Evolutionary conservation across 2,329 filamentous ascomycete species (phyloP).

Genomic region (Fusarium sp.): DNA sequence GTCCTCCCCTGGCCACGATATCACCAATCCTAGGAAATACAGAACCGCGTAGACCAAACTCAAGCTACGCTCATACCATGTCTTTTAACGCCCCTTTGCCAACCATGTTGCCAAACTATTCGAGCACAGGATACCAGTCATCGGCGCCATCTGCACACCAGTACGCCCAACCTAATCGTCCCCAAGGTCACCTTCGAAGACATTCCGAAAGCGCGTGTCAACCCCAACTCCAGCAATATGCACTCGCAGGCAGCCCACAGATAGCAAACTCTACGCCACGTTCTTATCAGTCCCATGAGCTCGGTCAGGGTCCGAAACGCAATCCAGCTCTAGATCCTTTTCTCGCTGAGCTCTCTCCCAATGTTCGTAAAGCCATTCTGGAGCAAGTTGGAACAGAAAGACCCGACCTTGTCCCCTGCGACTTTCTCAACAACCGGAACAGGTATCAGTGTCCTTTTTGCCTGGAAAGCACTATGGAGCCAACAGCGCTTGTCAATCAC

Average conservation of each 20-base stretch:
- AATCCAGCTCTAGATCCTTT: background rate
- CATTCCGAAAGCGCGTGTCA: background rate
- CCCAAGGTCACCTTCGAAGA: background rate
- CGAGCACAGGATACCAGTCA: background rate
- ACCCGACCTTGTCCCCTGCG: background rate
- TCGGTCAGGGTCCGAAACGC: background rate
- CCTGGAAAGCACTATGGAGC: background rate
- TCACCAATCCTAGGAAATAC: background rate
- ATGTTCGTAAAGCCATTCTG: background rate
- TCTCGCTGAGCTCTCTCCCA: background rate
- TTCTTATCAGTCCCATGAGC: background rate
- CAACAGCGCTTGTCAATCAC: background rate
- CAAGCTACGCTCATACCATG: background rate
- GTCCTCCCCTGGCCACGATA: background rate
- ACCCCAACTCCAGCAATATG: background rate
- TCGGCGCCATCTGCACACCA: background rate
- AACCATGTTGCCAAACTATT: background rate
- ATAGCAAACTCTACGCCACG: background rate
- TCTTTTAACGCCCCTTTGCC: background rate
- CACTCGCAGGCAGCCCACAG: background rate
- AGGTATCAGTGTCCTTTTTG: conserved; percentile 19
- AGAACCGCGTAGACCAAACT: background rate
- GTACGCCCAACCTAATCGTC: background rate
- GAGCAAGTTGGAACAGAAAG: background rate
- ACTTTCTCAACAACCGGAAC: conserved; percentile 2